Conservation (phyloP, 2,329 filamentous ascomycete genomes). For the Pyrenophora graminea region DNA sequence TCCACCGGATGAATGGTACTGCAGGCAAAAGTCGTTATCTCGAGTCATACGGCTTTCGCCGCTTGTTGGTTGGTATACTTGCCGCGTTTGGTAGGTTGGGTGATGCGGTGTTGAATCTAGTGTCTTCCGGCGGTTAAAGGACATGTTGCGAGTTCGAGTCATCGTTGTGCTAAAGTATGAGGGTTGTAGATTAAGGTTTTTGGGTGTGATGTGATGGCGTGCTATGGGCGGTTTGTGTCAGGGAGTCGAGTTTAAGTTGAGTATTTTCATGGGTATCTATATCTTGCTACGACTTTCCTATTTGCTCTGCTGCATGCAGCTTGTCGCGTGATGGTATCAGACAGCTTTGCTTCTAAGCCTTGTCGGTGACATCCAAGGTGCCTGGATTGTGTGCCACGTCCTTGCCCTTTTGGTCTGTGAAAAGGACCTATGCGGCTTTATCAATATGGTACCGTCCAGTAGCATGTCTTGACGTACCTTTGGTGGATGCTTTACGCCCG, state of each 20-base stretch:
- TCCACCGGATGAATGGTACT: background rate
- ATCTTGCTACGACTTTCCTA: background rate
- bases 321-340: too few species aligned
- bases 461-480: constrained; percentile 35
- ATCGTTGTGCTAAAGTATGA: too few species aligned
- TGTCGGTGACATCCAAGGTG: constrained; percentile 30
- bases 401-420: constrained; percentile 48
- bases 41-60: background rate
- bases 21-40: constrained; percentile 6
- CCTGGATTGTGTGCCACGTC: constrained; percentile 48
- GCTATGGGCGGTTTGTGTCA: too few species aligned
- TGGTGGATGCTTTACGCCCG: constrained; percentile 49
- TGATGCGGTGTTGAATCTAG: constrained; percentile 6
- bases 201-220: too few species aligned
- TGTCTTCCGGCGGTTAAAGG: constrained; percentile 17
- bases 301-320: background rate
- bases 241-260: too few species aligned
- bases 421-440: constrained; percentile 38
- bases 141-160: background rate
- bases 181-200: too few species aligned
- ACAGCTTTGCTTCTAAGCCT: background rate
- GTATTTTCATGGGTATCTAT: background rate
- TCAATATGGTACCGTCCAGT: too few species aligned
- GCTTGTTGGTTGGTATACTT: background rate
- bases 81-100: constrained; percentile 7